Evolutionary conservation across 1,284 basidiomycete genomes (phyloP).

Genomic region (Ustilago curta): DNA sequence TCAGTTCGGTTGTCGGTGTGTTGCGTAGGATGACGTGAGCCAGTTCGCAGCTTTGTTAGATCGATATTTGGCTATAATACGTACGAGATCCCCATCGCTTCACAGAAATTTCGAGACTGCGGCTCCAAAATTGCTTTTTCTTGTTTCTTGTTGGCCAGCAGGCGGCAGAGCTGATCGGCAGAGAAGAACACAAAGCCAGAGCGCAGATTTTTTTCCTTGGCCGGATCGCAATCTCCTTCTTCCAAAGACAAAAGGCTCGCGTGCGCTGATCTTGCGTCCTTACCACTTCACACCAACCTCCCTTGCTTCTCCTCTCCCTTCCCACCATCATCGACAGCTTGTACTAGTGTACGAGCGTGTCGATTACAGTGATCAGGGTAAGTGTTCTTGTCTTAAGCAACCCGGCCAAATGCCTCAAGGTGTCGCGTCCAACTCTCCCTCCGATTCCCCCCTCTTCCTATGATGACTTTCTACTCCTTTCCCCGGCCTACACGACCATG

Average conservation of each 20-base stretch:
- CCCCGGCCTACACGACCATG: conserved; percentile 70
- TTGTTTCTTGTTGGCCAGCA: background rate
- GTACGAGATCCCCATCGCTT: conserved; percentile 18
- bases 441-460: conserved; percentile 22
- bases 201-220: conserved; percentile 25
- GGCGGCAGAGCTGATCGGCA: conserved; percentile 12
- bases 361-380: conserved; percentile 37
- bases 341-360: conserved; percentile 32
- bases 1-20: conserved; percentile 2
- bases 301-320: background rate
- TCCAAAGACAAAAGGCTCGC: conserved; percentile 12
- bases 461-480: conserved; percentile 66
- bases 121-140: conserved; percentile 9
- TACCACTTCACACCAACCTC: background rate
- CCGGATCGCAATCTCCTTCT: conserved; percentile 11
- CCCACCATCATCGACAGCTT: conserved; percentile 38
- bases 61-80: background rate
- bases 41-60: conserved; percentile 3
- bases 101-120: conserved; percentile 20
- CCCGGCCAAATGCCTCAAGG: background rate
- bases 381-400: conserved; percentile 14
- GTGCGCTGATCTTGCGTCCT: background rate
- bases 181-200: background rate
- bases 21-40: conserved; percentile 33
- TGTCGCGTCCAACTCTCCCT: conserved; percentile 6